Base-by-base conservation (phyloP, 441 rosid genomes). In the Syzygium syzygioides region DNA sequence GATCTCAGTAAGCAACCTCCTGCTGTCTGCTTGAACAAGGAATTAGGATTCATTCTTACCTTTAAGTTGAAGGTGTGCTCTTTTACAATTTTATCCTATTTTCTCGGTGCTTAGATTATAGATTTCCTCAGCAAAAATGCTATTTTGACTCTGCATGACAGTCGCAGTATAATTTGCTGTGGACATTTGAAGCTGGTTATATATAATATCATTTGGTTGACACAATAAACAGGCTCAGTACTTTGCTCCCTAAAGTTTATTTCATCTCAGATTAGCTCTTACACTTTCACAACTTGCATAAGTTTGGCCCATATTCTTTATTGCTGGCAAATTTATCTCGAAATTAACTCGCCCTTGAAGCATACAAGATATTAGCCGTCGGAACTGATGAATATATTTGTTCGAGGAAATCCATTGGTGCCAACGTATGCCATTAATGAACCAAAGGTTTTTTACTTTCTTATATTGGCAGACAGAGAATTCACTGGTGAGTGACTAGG, bases 11-110 rank as follows among this genome's bases (percentile, higher is more conserved):
- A 92, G 92, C 98, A 97, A 88, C 99, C 98, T 90, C 99, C 99
- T 55, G 99, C 99, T 59, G 99, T 96, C 53, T 94, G 98, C 89
- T 93, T 96, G 94, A 96, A 97, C 95, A 97, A 96, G 93, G 99
- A 97, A 89, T 91, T 97, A 90, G 99, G 88, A 88, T 97, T 93
- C 90, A 93, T 97, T 87, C 96, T 97, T 85, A 96, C 98, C 62
- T 96, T 93, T 91, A 97, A 96, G 95, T 91, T 97, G 92, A 97
- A 96, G 96, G 98, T 97, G 55, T 25, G 68, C 5, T 56, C n/a
- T 83, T 52, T n/a, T 18, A 52, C 83, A 32, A 23, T 32, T 7
- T 9, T 34, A 6, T 32, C 13, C n/a, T 86, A 37, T 26, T 7
- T 41, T 45, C 17, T 25, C 18, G 28, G 5, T 50, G 32, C 45